Base-by-base conservation (phyloP, 345 rosid species). In the Pelargonium nanum region DNA sequence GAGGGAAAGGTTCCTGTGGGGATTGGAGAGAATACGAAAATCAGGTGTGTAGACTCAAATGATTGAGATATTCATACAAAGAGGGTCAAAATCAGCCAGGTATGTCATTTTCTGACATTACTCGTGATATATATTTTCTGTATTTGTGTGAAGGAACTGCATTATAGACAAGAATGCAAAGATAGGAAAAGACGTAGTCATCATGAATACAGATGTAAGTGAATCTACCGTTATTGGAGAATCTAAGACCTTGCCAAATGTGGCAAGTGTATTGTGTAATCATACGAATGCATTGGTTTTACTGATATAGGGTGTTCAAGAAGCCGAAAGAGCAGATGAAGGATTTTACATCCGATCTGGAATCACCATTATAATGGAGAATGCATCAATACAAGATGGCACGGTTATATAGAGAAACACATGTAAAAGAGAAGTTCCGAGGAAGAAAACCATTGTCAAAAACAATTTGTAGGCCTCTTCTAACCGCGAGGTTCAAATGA, bases 81-180 rank as follows among this genome's bases (percentile, higher is more conserved):
- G n/a, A n/a, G n/a, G n/a, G n/a, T n/a, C n/a, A n/a, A n/a, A n/a
- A n/a, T n/a, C 32, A 28, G 32, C 4, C 7, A 28, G 3, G 22
- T 6, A 44, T 60, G 22, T 7, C 26, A 19, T 26, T 48, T 59
- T 60, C 68, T 70, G 25, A 76, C 24, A 15, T 32, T 13, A 28
- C 20, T 16, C 32, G n/a, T n/a, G 4, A 58, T 30, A 23, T 21
- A 13, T 26, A 8, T 24, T 12, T 6, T 19, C 51, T 58, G 2
- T 13, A 6, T 15, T 19, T 7, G 10, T 16, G 24, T 16, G 17
- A 23, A 92, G 98, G 88, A 87, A 85, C 63, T 89, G 98, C 80
- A 87, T 92, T 55, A 82, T 92, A 13, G 98, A 92, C 83, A 92
- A 92, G 89, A 92, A 92, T 22, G 88, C 83, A 1, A 89, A 81